Conservation (phyloP, 179 eudicot species). For the Amaranthus tricolor region DNA sequence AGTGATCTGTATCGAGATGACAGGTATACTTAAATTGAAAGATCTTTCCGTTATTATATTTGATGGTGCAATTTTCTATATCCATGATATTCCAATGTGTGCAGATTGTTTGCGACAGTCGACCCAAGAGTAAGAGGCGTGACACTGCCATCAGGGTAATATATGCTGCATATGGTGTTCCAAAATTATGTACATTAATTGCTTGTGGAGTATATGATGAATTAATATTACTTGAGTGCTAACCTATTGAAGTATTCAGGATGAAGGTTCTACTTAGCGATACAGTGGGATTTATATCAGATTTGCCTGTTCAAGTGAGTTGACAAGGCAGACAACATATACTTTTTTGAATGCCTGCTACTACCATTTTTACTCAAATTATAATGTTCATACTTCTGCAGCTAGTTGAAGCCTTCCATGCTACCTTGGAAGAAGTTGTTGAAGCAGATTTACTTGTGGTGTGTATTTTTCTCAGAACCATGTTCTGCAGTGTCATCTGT, state of each 20-base stretch:
- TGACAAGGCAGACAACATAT: neutral
- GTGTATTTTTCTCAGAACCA: slow-evolving; percentile 20
- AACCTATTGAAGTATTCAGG: slow-evolving; percentile 41
- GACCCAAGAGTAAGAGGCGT: slow-evolving; percentile 85
- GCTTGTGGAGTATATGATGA: slow-evolving; percentile 2
- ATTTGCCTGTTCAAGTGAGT: slow-evolving; percentile 87
- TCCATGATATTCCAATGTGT: slow-evolving; percentile 16
- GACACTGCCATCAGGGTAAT: slow-evolving; percentile 89
- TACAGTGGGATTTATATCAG: slow-evolving; percentile 96
- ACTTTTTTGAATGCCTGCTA: slow-evolving; percentile 4
- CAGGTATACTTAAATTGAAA: slow-evolving; percentile 44
- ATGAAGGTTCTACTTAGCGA: slow-evolving; percentile 87
- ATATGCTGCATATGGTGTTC: slow-evolving; percentile 10
- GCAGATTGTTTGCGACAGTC: slow-evolving; percentile 97
- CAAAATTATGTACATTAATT: neutral
- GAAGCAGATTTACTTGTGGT: slow-evolving; percentile 99
- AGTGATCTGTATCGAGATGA: slow-evolving; percentile 81
- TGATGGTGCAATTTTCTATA: slow-evolving; percentile 4
- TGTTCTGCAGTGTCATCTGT: neutral
- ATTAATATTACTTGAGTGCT: slow-evolving; percentile 1
- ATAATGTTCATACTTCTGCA: slow-evolving; percentile 26
- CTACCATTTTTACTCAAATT: neutral
- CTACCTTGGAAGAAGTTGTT: slow-evolving; percentile 96
- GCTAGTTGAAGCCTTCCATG: slow-evolving; percentile 96
- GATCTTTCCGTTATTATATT: neutral